phyloP scores from a whole-genome alignment of 2,329 filamentous ascomycete species.

The Hyphodiscus sp. region DNA sequence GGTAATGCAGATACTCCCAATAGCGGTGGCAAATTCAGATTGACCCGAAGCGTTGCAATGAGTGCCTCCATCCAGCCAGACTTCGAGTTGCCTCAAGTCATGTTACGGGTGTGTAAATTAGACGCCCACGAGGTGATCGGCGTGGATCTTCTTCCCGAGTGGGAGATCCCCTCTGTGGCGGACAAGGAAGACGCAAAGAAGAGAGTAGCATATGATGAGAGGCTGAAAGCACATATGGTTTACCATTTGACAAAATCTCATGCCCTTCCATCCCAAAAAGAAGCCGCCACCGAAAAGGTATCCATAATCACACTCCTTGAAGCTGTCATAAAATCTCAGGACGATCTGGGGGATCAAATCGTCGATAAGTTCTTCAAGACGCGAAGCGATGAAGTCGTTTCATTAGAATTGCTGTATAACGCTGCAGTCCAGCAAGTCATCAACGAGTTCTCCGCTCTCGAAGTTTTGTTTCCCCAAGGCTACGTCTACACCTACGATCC shows the following conservation, averaged over 20 bases:
- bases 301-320: conserved; percentile 10
- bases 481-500: conserved; percentile 26
- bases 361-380: conserved; percentile 9
- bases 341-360: conserved; percentile 1
- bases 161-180: conserved; percentile 6
- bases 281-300: conserved; percentile 4
- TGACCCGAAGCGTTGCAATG: conserved; percentile 19
- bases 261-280: conserved; percentile 10
- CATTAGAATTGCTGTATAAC: conserved; percentile 23
- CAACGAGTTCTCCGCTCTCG: conserved; percentile 24
- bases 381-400: conserved; percentile 9
- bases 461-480: conserved; percentile 20
- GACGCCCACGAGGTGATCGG: conserved; percentile 7
- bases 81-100: conserved; percentile 21
- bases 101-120: conserved; percentile 20
- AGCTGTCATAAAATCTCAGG: background rate
- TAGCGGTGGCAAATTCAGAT: background rate
- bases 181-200: conserved; percentile 15
- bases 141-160: conserved; percentile 7
- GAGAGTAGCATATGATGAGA: conserved; percentile 17
- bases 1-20: background rate
- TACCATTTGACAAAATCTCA: conserved; percentile 12
- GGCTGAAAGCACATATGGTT: conserved; percentile 18
- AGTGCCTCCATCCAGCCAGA: conserved; percentile 24
- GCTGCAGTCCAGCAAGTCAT: conserved; percentile 17